Evolutionary conservation across 495 filamentous ascomycete genomes (phyloP).

Genomic region (Penicilliopsis zonata): DNA sequence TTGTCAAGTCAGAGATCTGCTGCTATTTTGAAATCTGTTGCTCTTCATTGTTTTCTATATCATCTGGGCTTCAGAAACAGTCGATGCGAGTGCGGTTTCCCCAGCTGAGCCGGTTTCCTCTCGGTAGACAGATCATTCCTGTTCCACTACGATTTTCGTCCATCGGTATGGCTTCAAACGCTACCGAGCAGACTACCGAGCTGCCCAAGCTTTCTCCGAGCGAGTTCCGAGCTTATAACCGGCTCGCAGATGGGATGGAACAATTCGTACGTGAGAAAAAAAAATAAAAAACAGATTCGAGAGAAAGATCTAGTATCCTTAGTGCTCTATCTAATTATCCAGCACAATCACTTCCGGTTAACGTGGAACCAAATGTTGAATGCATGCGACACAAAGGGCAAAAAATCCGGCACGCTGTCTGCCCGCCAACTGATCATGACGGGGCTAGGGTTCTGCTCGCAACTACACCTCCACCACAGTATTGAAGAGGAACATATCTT

Average conservation of each 20-base stretch:
- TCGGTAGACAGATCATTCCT: no score
- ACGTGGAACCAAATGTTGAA: slow-evolving; percentile 58
- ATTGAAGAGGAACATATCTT: slow-evolving; percentile 83
- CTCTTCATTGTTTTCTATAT: no score
- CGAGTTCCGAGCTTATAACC: slow-evolving; percentile 58
- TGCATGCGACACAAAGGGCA: slow-evolving; percentile 42
- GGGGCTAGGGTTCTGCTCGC: slow-evolving; percentile 52
- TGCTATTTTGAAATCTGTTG: no score
- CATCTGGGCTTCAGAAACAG: no score
- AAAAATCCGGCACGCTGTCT: slow-evolving; percentile 43
- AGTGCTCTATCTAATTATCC: slow-evolving; percentile 2
- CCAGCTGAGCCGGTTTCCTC: no score
- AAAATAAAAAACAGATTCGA: no score
- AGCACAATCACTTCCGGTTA: slow-evolving; percentile 69
- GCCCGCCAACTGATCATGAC: slow-evolving; percentile 51
- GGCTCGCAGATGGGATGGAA: slow-evolving; percentile 68
- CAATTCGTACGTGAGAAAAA: slow-evolving; percentile 47
- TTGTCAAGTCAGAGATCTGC: no score
- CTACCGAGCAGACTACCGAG: slow-evolving; percentile 1
- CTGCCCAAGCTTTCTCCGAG: slow-evolving; percentile 33
- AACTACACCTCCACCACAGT: slow-evolving; percentile 64
- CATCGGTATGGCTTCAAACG: no score
- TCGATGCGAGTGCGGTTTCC: no score
- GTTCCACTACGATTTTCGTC: no score
- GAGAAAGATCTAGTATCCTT: not conserved